phyloP scores from a whole-genome alignment of 768 basidiomycete genomes.

The Tephrocybe rancida region DNA sequence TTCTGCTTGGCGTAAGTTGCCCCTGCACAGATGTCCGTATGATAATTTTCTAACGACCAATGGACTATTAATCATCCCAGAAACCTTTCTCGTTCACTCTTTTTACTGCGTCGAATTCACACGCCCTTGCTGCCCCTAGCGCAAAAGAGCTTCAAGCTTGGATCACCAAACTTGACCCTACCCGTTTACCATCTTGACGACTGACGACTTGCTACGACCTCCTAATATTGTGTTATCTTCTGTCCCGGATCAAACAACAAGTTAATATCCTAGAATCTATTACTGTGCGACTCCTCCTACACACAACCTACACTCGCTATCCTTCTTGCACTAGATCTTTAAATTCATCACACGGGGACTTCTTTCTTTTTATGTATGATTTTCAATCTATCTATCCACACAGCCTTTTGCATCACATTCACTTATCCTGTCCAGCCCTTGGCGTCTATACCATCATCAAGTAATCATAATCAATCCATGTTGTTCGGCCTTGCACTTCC shows the following conservation, averaged over 20 bases:
- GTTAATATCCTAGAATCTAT: conserved; percentile 8
- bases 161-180: conserved; percentile 85
- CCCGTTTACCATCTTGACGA: conserved; percentile 53
- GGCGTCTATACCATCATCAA: conserved; percentile 12
- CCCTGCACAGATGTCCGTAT: conserved; percentile 3
- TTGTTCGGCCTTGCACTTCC: neutral
- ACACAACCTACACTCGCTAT: conserved; percentile 8
- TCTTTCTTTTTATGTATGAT: conserved; percentile 12
- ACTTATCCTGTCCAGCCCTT: conserved; percentile 1
- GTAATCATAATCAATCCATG: conserved; percentile 12
- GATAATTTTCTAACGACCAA: conserved; percentile 1
- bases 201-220: conserved; percentile 11
- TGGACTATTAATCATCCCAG: conserved; percentile 44
- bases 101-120: conserved; percentile 90
- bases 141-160: conserved; percentile 84
- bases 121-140: conserved; percentile 83
- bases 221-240: conserved; percentile 1
- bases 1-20: conserved; percentile 76
- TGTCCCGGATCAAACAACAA: conserved; percentile 6
- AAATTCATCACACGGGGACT: conserved; percentile 5
- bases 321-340: conserved; percentile 11
- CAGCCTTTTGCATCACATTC: conserved; percentile 9
- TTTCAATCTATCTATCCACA: conserved; percentile 6
- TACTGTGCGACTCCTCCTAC: conserved; percentile 1
- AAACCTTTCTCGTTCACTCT: conserved; percentile 87